A percentile compares a stretch with the other conserved stretches of the same genome.
Evolutionary conservation across 495 filamentous ascomycete genomes (phyloP).

Genomic region (Podospora bellae-mahoneyi): DNA sequence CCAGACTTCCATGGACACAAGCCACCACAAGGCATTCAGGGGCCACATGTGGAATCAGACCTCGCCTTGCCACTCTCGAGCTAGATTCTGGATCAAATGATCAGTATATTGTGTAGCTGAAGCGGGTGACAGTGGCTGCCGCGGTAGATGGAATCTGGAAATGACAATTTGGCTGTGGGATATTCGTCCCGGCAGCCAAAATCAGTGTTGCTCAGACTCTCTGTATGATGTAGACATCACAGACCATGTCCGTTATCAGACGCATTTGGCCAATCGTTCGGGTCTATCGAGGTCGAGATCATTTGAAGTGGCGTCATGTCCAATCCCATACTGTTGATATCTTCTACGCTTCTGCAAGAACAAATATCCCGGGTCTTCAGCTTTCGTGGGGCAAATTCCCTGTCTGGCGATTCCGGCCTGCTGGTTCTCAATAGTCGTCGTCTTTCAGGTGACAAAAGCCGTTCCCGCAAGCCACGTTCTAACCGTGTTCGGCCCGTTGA

Average conservation of each 20-base stretch:
- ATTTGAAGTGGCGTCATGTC: not conserved
- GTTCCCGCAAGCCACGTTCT: not conserved
- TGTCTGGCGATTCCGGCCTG: slow-evolving; percentile 1
- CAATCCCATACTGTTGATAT: too few relatives aligned
- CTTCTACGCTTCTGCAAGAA: not conserved
- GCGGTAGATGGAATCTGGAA: not conserved
- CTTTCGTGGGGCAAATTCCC: not conserved
- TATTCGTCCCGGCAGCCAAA: not conserved
- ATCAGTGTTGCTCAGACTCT: not conserved
- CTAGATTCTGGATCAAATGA: not conserved
- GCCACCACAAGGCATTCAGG: not conserved
- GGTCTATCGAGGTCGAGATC: not conserved
- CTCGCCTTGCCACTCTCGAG: not conserved
- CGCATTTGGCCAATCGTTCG: not conserved
- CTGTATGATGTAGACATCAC: not conserved
- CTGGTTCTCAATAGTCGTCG: not conserved
- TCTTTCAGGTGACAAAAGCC: not conserved
- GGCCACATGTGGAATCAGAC: not conserved
- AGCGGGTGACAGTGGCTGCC: slow-evolving; percentile 2
- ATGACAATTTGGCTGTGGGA: not conserved
- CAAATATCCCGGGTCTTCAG: not conserved
- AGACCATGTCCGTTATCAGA: not conserved
- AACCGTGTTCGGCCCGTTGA: slow-evolving; percentile 1
- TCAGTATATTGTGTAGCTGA: slow-evolving; percentile 1
- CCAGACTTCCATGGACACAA: not conserved